Base-by-base conservation (phyloP, 2,329 filamentous ascomycete genomes). In the Exophiala sp. region DNA sequence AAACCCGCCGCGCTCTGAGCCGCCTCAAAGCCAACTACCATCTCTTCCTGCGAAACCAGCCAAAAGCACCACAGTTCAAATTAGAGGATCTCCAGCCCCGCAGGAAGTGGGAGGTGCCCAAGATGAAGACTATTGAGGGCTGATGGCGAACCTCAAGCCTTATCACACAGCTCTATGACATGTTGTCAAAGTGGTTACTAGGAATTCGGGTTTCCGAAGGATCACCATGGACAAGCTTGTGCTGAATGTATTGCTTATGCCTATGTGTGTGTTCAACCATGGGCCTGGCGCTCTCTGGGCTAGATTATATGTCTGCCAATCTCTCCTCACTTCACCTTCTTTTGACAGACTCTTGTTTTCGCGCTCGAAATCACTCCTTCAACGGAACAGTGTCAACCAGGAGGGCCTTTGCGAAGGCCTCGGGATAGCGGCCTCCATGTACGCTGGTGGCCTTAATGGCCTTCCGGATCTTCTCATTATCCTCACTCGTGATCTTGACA, bases 381-480 rank as follows among this genome's bases (percentile, higher is more conserved):
- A 60, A 23, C 7, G 59, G 59, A 23, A 58, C 54, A 13, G 58
- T 61, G 32, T 55, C 45, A 2, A 52, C 58, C 23, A 57, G 55
- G 16, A 55, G 37, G n/a, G 38, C 35, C 5, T 40, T 51, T 2
- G 53, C 30, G 23, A 60, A 55, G 2, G 48, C 46, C 23, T 55
- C 48, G 11, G 58, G 59, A 52, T 63, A 63, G 22, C 60, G 48
- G 13, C 19, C 54, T 18, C 60, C 60, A 38, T 50, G 43, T 2
- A 61, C 58, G 24, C 58, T 54, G 1, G 57, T 54, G n/a, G 51
- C 52, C 11, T 52, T 50, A 46, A 62, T 61, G 2, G 56, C 55
- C 37, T 58, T 55, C 22, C 60, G 52, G 38, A 63, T 62, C 58
- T 70, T 66, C 27, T 65, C 66, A 23, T 68, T 66, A 37, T 63